Base-by-base conservation (phyloP, 352 stramenopile species). In the Phytopythium cucurbitacearum region DNA sequence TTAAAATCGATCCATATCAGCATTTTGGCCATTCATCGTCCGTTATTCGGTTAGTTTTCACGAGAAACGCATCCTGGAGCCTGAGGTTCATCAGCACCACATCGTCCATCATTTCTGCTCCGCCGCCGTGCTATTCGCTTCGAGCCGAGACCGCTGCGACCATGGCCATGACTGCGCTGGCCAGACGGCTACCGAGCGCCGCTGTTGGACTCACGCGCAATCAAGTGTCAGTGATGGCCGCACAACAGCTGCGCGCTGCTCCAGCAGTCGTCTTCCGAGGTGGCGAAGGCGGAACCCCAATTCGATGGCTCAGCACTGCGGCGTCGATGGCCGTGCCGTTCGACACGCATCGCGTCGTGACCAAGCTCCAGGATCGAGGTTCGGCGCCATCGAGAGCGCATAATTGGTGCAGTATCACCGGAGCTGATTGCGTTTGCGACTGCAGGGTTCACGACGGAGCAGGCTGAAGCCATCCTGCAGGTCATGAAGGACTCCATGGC, bases 401-500 rank as follows among this genome's bases (percentile, higher is more conserved):
- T 49, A 7, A 7, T 21, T 5, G 32, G 32, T 35, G 48, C 35
- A 38, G 28, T 12, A 6, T 41, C 10, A 6, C n/a, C 40, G 10
- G 11, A 36, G 9, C 1, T 47, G 7, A 3, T 36, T 7, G 11
- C 36, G 10, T 13, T 48, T 47, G 21, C 28, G 51, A 38, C 16
- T 37, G 21, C 60, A 95, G 85, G 85, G 7, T 95, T 95, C 56
- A 71, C 64, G 7, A 49, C 61, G 0, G 62, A 71, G 47, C 82
- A 95, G 53, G 73, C 82, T 5, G 82, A 95, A 45, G 80, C 80
- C 13, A 93, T 95, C 52, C 53, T 95, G 33, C 62, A 86, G 10
- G 82, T 92, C 15, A 91, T 92, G 74, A 87, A 90, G 57, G 71
- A 84, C 51, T 67, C 85, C 35, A 92, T 93, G 82, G 73, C 65